These are phyloP conservation scores for Arthrobotrys iridis DNA, from an alignment of 2,329 filamentous ascomycete species.

Conservation along the genomic window DNA sequence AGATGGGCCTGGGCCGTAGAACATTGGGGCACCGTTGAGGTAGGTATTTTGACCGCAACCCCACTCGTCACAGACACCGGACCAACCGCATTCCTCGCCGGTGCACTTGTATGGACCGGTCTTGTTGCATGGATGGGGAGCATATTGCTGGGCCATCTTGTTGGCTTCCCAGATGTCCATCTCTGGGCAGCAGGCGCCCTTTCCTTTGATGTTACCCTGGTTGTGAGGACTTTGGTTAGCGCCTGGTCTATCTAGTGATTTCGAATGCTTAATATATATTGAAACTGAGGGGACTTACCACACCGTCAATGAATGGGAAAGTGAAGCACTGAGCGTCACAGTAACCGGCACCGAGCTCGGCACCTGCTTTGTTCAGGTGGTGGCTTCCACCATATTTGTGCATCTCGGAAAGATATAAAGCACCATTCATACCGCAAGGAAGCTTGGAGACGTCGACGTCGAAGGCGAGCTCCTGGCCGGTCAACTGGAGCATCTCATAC, in stretches of 20 bases:
- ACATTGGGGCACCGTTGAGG: constrained; percentile 58
- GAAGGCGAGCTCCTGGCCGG: constrained; percentile 64
- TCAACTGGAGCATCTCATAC: constrained; percentile 64
- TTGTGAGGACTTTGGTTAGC: neutral
- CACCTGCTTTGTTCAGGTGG: constrained; percentile 60
- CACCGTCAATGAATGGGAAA: constrained; percentile 62
- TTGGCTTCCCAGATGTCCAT: constrained; percentile 67
- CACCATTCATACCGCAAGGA: constrained; percentile 63
- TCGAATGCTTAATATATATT: neutral
- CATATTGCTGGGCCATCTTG: constrained; percentile 63
- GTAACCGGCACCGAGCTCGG: constrained; percentile 62
- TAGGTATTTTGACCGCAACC: constrained; percentile 65
- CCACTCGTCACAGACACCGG: constrained; percentile 64
- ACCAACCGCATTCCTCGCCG: constrained; percentile 62
- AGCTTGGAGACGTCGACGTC: constrained; percentile 63
- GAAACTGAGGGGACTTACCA: constrained; percentile 58
- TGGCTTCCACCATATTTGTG: constrained; percentile 60
- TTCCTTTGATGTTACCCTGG: constrained; percentile 60
- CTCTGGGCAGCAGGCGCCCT: constrained; percentile 62
- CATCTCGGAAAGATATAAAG: constrained; percentile 62
- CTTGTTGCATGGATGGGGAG: constrained; percentile 66
- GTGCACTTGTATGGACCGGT: constrained; percentile 64
- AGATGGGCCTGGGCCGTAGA: constrained; percentile 61
- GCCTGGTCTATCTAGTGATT: neutral
- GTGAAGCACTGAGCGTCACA: constrained; percentile 62